Percentiles rank a stretch among this genome's conserved stretches.
phyloP scores from a whole-genome alignment of 257 asterid species.

The Solanum verrucosum region DNA sequence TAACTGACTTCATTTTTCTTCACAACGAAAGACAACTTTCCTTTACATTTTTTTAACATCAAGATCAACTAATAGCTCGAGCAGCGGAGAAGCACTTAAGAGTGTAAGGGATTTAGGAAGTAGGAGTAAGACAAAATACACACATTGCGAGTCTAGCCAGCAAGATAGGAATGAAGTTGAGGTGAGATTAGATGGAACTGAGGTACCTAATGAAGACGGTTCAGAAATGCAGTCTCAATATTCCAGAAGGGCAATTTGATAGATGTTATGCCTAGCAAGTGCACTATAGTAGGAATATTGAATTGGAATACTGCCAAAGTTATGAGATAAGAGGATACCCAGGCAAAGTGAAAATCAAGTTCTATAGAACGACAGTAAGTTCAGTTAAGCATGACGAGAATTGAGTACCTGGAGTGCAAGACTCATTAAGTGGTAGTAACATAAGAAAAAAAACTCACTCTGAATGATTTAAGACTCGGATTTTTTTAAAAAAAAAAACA shows the following conservation, averaged over 20 bases:
- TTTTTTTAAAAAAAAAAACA: neutral
- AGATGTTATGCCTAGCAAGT: neutral
- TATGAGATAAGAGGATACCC: neutral
- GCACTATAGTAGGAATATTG: neutral
- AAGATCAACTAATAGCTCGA: neutral
- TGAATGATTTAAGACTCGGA: neutral
- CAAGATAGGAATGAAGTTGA: neutral
- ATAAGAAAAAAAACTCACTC: neutral
- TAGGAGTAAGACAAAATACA: neutral
- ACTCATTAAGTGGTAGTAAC: neutral
- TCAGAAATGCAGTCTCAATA: neutral
- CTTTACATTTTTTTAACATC: neutral
- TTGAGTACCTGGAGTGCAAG: neutral
- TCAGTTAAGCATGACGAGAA: neutral
- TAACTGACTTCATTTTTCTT: neutral
- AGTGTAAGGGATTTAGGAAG: neutral
- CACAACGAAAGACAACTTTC: neutral
- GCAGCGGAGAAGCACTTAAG: neutral
- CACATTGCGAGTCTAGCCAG: neutral
- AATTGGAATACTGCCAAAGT: neutral
- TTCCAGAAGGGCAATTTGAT: neutral
- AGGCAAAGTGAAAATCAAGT: neutral
- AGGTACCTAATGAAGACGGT: neutral
- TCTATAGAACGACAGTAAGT: neutral
- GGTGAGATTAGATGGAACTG: neutral